Conservation (phyloP, 1,284 basidiomycete species). For the Sphagnurus paluster region DNA sequence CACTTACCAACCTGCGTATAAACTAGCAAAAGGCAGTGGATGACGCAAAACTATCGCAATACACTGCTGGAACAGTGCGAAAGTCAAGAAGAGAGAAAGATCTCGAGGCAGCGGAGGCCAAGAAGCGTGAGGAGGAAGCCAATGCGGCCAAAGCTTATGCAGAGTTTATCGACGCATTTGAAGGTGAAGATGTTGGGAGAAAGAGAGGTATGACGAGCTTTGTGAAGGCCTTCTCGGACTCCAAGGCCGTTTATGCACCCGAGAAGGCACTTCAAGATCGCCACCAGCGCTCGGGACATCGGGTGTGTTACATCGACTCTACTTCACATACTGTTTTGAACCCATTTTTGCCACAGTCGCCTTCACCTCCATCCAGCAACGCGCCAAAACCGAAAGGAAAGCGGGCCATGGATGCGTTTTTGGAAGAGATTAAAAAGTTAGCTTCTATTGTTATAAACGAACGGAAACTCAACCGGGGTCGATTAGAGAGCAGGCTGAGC, state of each 20-base stretch:
- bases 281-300: constrained; percentile 24
- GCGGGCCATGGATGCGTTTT: constrained; percentile 89
- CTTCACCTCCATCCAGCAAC: constrained; percentile 48
- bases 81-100: constrained; percentile 86
- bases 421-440: constrained; percentile 93
- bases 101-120: constrained; percentile 85
- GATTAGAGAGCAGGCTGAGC: constrained; percentile 82
- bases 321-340: not conserved
- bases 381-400: constrained; percentile 80
- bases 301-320: constrained; percentile 20
- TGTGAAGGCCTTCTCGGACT: constrained; percentile 68
- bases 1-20: constrained; percentile 54
- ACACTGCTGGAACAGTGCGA: constrained; percentile 68
- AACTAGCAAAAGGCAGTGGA: constrained; percentile 76
- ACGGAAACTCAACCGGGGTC: constrained; percentile 5
- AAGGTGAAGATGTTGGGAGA: constrained; percentile 61
- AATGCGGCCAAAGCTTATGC: constrained; percentile 78
- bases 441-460: not conserved
- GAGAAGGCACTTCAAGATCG: constrained; percentile 12
- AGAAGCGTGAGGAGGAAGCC: constrained; percentile 81
- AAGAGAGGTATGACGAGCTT: constrained; percentile 65
- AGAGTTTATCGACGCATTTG: constrained; percentile 87
- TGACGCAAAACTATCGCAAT: constrained; percentile 75
- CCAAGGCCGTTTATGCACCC: constrained; percentile 49
- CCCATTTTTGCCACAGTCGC: constrained; percentile 34